Evolutionary conservation across 768 basidiomycete genomes (phyloP), one percentile per base, ranked within the genome.

Genomic region (Amanita pallidorosea): DNA sequence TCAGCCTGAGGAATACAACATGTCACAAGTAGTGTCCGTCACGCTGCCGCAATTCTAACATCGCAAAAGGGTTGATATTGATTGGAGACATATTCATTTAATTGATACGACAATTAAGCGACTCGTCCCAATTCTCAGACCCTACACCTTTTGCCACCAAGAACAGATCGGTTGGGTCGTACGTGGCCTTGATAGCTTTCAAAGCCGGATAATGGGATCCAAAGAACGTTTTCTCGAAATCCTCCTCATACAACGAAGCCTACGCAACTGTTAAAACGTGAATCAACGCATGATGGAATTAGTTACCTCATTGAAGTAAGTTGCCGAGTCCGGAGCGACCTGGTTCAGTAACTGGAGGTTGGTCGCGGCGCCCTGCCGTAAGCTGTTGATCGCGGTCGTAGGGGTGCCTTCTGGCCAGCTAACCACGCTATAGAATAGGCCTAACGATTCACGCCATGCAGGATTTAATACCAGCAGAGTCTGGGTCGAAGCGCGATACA

Each of bases 101-200:
- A 11, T 25, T 5, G 20, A 25, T 22, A 8, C 47, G 47, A 17
- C 47, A 48, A 15, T 25, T 48, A n/a, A 54, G 13, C 42, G 53
- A 38, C 22, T 37, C 45, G 53, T 77, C 72, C 75, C 75, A 79
- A 3, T 73, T 65, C 15, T 78, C 74, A 4, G 74, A 73, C 0
- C 74, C 76, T 2, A 80, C 73, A 1, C 77, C 78, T 18, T 65
- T 60, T 0, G 58, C 53, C 13, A 78, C 72, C 5, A 77, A 58
- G 56, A 79, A 79, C 7, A 79, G 47, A 27, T 58, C 63, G 5
- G 59, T 51, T 0, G 73, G 71, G 57, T 80, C 77, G 49, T 75
- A 74, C 52, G 57, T 65, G 4, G 46, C 36, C 56, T 79, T 78
- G 59, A 79, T 72, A 0, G 50, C 54, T 54, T 65, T 67, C 31